Base-by-base conservation (phyloP, 2,329 filamentous ascomycete species). In the Colletotrichum simmondsii region DNA sequence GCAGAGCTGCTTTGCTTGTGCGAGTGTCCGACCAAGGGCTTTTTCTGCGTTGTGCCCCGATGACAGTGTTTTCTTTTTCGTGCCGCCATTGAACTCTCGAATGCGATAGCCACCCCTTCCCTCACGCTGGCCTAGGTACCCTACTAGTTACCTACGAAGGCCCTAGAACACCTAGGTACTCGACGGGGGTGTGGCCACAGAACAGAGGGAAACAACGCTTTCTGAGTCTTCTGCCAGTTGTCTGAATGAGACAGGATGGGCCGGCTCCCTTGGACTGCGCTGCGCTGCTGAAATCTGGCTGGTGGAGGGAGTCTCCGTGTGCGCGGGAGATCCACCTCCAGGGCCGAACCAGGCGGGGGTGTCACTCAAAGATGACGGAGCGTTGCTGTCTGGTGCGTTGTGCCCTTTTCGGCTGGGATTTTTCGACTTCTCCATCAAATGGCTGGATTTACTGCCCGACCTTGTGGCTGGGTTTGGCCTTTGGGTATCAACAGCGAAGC, bases 401-500 rank as follows among this genome's bases (percentile, higher is more conserved):
- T 62, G 71, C 66, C 57, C 65, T 74, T 71, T 58, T 66, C 58
- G 60, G 54, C 57, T 53, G 53, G 12, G 22, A 19, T 42, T 57
- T 68, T 60, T 59, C 22, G 52, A 53, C 19, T 60, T 49, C 26
- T 46, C 22, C 52, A 53, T 56, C 54, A 28, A 28, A 35, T 60
- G 58, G 58, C 62, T 70, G 46, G 32, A 22, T 75, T 75, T 71
- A 62, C 42, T 73, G 69, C 73, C 70, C 64, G 70, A 73, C 64
- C 56, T 30, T 62, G 62, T 19, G 60, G 16, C 54, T 65, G 53
- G 73, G 58, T 66, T 73, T 61, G 73, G 71, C 73, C 52, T 68
- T 75, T 75, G 74, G 74, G 74, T 75, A 75, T 64, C 74, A 74
- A 75, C 57, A 32, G 54, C 35, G 61, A 60, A 49, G 37, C 28